Evolutionary conservation across 176 grass and related monocot species (phyloP), one percentile per base, ranked within the genome.

Genomic region (Oryza australiensis): DNA sequence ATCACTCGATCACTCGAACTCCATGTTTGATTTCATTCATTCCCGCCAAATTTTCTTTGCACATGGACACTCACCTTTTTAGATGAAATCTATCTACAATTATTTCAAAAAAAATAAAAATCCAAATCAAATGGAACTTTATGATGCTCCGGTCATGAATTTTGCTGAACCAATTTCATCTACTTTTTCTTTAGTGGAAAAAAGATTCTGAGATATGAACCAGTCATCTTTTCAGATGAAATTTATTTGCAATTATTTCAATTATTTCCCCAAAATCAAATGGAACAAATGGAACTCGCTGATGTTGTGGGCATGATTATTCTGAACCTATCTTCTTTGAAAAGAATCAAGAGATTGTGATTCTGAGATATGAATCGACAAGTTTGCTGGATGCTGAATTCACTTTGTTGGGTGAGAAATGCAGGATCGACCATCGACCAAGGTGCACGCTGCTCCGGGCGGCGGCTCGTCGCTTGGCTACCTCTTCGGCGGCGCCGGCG

Each of bases 391-490:
- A 41, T 64, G 23, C 55, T 88, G 62, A 84, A 63, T n/a, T 41
- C 40, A 14, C 63, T 6, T 7, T 26, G 32, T 45, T 26, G 29
- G 5, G 23, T 40, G n/a, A 60, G 55, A 24, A 0, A 60, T 60
- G 20, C 78, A 93, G 91, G 91, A 93, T 30, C 91, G 91, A 0
- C 91, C 88, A 12, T 93, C 88, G 8, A 93, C 88, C 27, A 93
- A 93, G 87, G 91, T 93, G 71, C 91, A 93, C 49, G 91, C 91
- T 1, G 88, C 88, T 63, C 91, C 88, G 0, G 91, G 91, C 53
- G 88, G 91, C 12, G 68, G 87, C 30, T 93, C 88, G 12, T 88
- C 91, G 27, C 87, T 93, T 0, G 88, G 24, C 43, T 93, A 93
- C 82, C 85, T 93, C 67, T 90, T 93, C 48, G 91, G 91, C 0